These are phyloP conservation scores for Aspergillus sp. DNA, from an alignment of 2,329 filamentous ascomycete species.

Conservation along the genomic window DNA sequence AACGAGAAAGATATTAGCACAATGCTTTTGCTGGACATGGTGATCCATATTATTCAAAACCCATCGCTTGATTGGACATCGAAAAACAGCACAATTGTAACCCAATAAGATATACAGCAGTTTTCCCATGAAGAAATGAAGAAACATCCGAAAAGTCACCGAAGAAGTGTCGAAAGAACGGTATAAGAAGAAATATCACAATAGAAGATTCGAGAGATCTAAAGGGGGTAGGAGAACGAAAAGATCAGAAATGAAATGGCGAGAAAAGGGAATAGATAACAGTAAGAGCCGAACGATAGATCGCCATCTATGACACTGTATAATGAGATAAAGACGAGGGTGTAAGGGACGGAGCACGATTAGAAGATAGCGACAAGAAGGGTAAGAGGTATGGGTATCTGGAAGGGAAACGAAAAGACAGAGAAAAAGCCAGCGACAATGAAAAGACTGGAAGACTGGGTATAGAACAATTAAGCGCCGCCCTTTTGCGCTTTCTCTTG, in stretches of 20 bases:
- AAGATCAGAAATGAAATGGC: not conserved
- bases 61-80: not conserved
- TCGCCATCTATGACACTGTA: slow-evolving; percentile 19
- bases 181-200: slow-evolving; percentile 7
- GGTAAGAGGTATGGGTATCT: slow-evolving; percentile 21
- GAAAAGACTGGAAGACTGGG: slow-evolving; percentile 15
- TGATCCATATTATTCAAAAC: slow-evolving; percentile 1
- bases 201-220: not conserved
- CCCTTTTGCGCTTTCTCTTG: slow-evolving; percentile 74
- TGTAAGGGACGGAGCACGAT: not conserved
- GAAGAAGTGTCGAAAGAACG: slow-evolving; percentile 1
- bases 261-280: not conserved
- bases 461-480: slow-evolving; percentile 20
- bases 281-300: slow-evolving; percentile 11
- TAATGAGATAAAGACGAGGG: slow-evolving; percentile 1
- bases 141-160: not conserved
- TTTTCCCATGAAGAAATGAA: not conserved
- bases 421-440: slow-evolving; percentile 23
- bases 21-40: not conserved
- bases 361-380: not conserved
- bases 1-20: not conserved
- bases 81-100: too few relatives aligned
- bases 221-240: not conserved
- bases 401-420: slow-evolving; percentile 21
- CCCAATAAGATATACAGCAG: too few relatives aligned